These are phyloP conservation scores for Salvia splendens DNA, from an alignment of 257 asterid species.

Conservation along the genomic window DNA sequence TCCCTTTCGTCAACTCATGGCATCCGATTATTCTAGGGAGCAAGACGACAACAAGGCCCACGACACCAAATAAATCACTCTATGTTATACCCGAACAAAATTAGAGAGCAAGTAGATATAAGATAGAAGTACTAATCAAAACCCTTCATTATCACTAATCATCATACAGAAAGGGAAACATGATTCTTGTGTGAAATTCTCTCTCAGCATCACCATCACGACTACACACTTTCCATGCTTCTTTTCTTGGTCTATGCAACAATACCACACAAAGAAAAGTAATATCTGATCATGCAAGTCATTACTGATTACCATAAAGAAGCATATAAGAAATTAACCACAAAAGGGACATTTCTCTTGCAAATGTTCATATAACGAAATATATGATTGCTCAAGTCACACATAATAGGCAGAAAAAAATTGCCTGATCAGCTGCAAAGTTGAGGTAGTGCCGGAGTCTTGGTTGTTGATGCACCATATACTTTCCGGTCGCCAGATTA, in stretches of 20 bases:
- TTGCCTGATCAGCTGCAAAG: slow-evolving; percentile 86
- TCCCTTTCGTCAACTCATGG: slow-evolving; percentile 20
- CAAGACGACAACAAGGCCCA: slow-evolving; percentile 24
- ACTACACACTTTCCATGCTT: neutral
- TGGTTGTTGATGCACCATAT: slow-evolving; percentile 37
- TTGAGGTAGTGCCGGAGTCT: slow-evolving; percentile 54
- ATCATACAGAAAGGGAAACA: neutral
- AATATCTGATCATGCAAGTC: neutral
- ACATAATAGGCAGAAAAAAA: slow-evolving; percentile 24
- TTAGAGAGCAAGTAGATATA: neutral
- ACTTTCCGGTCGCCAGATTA: slow-evolving; percentile 57
- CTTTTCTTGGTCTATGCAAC: neutral
- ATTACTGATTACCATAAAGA: slow-evolving; percentile 12
- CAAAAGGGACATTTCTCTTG: neutral
- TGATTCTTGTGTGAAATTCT: neutral
- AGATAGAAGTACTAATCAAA: neutral
- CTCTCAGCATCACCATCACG: neutral
- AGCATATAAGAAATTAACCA: slow-evolving; percentile 8
- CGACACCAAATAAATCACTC: neutral
- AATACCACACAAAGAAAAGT: neutral
- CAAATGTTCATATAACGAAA: slow-evolving; percentile 5
- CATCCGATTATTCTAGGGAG: slow-evolving; percentile 27
- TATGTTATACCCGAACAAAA: slow-evolving; percentile 10
- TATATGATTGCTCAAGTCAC: slow-evolving; percentile 16
- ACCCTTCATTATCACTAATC: neutral